Conservation (phyloP, 805 yeast species). For the Candida dendrica region DNA sequence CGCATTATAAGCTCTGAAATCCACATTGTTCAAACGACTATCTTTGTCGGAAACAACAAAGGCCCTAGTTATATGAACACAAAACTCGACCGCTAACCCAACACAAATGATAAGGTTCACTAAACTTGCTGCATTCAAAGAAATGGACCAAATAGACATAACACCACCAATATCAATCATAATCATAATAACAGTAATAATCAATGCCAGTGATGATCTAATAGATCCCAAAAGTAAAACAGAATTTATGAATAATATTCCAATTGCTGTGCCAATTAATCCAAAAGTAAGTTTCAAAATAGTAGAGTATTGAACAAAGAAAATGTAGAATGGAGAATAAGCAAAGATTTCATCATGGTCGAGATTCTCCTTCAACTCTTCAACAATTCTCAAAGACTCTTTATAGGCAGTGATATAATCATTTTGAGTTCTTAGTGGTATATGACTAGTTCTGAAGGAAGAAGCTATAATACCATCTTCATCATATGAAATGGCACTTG, state of each 20-base stretch:
- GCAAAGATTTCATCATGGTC: conserved; percentile 62
- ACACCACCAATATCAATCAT: conserved; percentile 71
- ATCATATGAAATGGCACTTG: conserved; percentile 43
- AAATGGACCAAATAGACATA: conserved; percentile 67
- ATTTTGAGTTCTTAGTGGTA: conserved; percentile 69
- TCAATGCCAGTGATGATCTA: conserved; percentile 48
- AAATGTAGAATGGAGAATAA: conserved; percentile 88
- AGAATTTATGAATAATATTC: conserved; percentile 45
- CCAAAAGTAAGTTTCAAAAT: conserved; percentile 52
- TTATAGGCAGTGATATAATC: conserved; percentile 80
- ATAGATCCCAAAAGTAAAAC: conserved; percentile 60
- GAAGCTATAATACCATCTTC: conserved; percentile 43
- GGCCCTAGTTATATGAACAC: conserved; percentile 79
- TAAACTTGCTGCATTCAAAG: conserved; percentile 81
- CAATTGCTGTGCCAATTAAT: conserved; percentile 45
- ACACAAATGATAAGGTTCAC: conserved; percentile 89
- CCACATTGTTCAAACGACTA: conserved; percentile 22
- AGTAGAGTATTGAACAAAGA: conserved; percentile 79
- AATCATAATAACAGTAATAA: conserved; percentile 54
- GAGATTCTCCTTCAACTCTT: conserved; percentile 37
- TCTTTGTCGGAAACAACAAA: conserved; percentile 37
- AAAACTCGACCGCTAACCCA: conserved; percentile 91
- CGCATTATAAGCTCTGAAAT: conserved; percentile 42
- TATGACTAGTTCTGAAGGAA: conserved; percentile 74
- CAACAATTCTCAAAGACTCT: conserved; percentile 59